A percentile compares a stretch with the other conserved stretches of the same genome.
Evolutionary conservation across 1,284 basidiomycete species (phyloP).

Genomic region (Trametes sp.): DNA sequence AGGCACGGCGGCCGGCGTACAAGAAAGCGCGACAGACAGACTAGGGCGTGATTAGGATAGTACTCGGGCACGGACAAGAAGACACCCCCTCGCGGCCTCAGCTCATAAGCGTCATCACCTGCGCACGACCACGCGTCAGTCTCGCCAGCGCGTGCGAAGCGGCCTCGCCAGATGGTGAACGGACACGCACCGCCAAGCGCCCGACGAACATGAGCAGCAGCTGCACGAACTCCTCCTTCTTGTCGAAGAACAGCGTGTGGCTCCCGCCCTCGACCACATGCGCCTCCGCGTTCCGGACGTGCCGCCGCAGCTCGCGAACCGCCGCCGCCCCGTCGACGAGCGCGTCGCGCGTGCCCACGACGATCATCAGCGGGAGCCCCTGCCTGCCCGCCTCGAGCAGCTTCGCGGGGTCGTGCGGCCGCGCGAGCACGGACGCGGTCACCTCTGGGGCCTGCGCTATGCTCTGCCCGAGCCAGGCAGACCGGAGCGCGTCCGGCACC

Average conservation of each 20-base stretch:
- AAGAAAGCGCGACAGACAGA: not conserved
- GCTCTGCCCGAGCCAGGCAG: slow-evolving; percentile 33
- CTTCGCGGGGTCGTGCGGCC: slow-evolving; percentile 27
- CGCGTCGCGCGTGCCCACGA: slow-evolving; percentile 33
- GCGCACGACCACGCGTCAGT: slow-evolving; percentile 5
- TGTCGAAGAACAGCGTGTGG: slow-evolving; percentile 37
- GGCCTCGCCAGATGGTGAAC: not conserved
- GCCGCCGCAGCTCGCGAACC: slow-evolving; percentile 29
- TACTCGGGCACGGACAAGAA: not conserved
- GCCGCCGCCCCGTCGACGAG: slow-evolving; percentile 29
- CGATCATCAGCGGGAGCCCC: slow-evolving; percentile 35
- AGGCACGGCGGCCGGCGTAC: not conserved
- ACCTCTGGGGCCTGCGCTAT: slow-evolving; percentile 27
- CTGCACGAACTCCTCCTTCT: slow-evolving; percentile 33
- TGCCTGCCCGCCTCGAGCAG: slow-evolving; percentile 32
- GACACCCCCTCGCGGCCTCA: slow-evolving; percentile 7
- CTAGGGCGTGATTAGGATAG: not conserved
- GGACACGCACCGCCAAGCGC: slow-evolving; percentile 31
- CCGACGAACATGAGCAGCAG: slow-evolving; percentile 31
- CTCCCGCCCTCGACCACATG: slow-evolving; percentile 31
- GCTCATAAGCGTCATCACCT: slow-evolving; percentile 32
- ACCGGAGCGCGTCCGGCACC: slow-evolving; percentile 28
- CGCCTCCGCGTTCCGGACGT: slow-evolving; percentile 34
- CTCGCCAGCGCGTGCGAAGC: not conserved
- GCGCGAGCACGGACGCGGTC: slow-evolving; percentile 18